Evolutionary conservation across 768 basidiomycete genomes (phyloP).

Genomic region (Tulasnella sp.): DNA sequence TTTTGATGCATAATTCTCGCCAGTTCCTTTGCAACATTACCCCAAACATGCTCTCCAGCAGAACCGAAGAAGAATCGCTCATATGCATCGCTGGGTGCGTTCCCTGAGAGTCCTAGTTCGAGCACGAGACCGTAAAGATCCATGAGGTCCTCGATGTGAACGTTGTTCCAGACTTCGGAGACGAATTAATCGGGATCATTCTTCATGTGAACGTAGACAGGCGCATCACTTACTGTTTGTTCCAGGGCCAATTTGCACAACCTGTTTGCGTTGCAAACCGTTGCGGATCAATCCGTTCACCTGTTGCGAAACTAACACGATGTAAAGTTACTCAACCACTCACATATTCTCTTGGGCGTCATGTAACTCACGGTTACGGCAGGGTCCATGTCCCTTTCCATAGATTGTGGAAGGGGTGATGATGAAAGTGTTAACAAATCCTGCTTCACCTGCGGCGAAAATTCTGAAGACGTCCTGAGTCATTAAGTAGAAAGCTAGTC

Average conservation of each 20-base stretch:
- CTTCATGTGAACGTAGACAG: not conserved
- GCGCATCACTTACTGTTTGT: slow-evolving; percentile 8
- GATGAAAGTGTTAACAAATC: slow-evolving; percentile 27
- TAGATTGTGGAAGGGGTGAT: slow-evolving; percentile 27
- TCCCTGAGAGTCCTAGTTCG: slow-evolving; percentile 17
- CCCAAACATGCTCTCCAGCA: slow-evolving; percentile 15
- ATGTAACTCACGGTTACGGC: slow-evolving; percentile 12
- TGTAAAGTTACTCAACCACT: not conserved
- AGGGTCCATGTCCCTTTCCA: slow-evolving; percentile 21
- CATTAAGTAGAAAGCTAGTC: not conserved
- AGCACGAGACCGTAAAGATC: slow-evolving; percentile 26
- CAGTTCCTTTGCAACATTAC: slow-evolving; percentile 23
- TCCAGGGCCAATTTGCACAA: slow-evolving; percentile 21
- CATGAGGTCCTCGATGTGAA: slow-evolving; percentile 26
- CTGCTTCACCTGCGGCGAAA: slow-evolving; percentile 25
- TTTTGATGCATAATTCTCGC: slow-evolving; percentile 25
- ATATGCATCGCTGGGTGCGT: not conserved
- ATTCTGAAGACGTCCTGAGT: slow-evolving; percentile 12
- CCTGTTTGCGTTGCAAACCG: slow-evolving; percentile 26
- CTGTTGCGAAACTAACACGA: slow-evolving; percentile 31
- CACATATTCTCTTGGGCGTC: not conserved
- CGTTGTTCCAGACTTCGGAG: slow-evolving; percentile 12
- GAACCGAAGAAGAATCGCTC: slow-evolving; percentile 26
- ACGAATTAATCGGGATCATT: not conserved
- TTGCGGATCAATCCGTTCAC: slow-evolving; percentile 31